Evolutionary conservation across 1,139 yeast species (phyloP).

Genomic region (Yamadazyma membranifaciens): DNA sequence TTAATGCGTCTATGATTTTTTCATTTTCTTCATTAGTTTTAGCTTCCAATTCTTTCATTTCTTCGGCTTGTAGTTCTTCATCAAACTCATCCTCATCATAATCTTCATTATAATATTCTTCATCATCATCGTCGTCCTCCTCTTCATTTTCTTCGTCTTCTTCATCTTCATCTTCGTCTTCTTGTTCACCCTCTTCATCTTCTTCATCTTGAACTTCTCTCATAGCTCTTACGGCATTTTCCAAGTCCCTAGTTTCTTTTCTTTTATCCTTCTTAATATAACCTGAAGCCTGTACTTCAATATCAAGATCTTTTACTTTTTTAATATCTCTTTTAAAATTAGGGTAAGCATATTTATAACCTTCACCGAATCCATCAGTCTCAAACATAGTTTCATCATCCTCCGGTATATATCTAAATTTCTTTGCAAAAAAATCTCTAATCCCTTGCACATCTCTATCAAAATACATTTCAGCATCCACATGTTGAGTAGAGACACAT

Average conservation of each 20-base stretch:
- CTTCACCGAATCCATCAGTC: slow-evolving; percentile 77
- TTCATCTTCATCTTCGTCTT: slow-evolving; percentile 31
- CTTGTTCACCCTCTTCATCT: slow-evolving; percentile 27
- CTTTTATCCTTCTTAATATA: slow-evolving; percentile 66
- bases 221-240: slow-evolving; percentile 69
- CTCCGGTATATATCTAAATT: slow-evolving; percentile 70
- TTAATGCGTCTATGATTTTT: slow-evolving; percentile 66
- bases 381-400: slow-evolving; percentile 68
- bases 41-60: slow-evolving; percentile 32
- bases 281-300: slow-evolving; percentile 89
- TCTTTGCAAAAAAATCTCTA: slow-evolving; percentile 74
- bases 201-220: slow-evolving; percentile 39
- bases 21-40: slow-evolving; percentile 62
- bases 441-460: slow-evolving; percentile 92
- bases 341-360: slow-evolving; percentile 77
- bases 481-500: slow-evolving; percentile 89
- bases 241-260: slow-evolving; percentile 59
- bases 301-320: slow-evolving; percentile 70
- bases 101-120: slow-evolving; percentile 37
- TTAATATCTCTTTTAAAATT: slow-evolving; percentile 71
- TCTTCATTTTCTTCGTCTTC: slow-evolving; percentile 39
- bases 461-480: slow-evolving; percentile 83
- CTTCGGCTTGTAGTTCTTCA: slow-evolving; percentile 33
- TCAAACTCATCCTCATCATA: slow-evolving; percentile 26
- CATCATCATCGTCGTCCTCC: slow-evolving; percentile 29